phyloP scores from a whole-genome alignment of 2,329 filamentous ascomycete species.

The Hypocreales sp. region DNA sequence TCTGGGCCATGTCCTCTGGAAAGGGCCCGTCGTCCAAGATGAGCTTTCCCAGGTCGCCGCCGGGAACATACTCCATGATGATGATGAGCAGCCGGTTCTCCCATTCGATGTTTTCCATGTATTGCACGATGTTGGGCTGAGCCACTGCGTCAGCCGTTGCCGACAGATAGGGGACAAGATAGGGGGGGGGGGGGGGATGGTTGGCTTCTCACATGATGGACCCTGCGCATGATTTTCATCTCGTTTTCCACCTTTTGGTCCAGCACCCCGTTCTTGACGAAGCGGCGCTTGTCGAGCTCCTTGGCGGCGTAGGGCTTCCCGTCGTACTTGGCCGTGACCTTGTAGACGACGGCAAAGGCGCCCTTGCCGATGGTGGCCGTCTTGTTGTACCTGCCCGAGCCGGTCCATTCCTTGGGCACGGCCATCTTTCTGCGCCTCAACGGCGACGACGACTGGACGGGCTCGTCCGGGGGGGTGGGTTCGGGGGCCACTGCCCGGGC shows the following conservation, averaged over 20 bases:
- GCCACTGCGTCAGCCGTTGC: background rate
- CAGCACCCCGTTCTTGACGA: constrained; percentile 81
- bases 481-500: constrained; percentile 3
- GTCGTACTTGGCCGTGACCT: constrained; percentile 71
- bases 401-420: constrained; percentile 57
- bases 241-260: constrained; percentile 93
- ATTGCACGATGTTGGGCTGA: constrained; percentile 78
- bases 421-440: constrained; percentile 10
- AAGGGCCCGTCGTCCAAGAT: constrained; percentile 47
- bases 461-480: constrained; percentile 1
- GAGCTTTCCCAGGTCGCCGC: constrained; percentile 68
- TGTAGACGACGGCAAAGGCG: constrained; percentile 88
- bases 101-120: constrained; percentile 77
- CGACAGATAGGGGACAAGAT: background rate
- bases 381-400: constrained; percentile 72
- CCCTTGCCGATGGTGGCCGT: constrained; percentile 75
- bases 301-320: constrained; percentile 81
- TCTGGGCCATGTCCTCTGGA: constrained; percentile 50
- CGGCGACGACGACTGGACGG: constrained; percentile 3
- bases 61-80: constrained; percentile 83
- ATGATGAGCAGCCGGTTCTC: constrained; percentile 78
- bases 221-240: constrained; percentile 83
- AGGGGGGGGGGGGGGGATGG: background rate
- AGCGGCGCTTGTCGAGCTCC: constrained; percentile 81
- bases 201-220: constrained; percentile 56